Evolutionary conservation across 129 eudicot genomes (phyloP).

Genomic region (Pseudognaphalium luteoalbum): DNA sequence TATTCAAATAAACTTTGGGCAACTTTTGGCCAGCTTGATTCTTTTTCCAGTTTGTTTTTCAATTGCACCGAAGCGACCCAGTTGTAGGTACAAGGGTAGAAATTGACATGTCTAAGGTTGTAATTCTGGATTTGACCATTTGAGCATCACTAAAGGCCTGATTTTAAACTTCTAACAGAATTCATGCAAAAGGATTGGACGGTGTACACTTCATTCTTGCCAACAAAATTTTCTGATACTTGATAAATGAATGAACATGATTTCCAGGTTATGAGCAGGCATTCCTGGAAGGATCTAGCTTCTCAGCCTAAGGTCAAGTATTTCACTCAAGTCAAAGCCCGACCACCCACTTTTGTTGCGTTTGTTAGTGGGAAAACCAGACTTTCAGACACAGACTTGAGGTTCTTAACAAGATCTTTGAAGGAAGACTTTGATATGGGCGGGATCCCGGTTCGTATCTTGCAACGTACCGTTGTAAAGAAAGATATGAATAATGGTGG

Average conservation of each 20-base stretch:
- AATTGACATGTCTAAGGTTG: too few relatives aligned
- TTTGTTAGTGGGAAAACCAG: slow-evolving; percentile 72
- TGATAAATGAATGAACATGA: neutral
- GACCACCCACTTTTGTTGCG: slow-evolving; percentile 97
- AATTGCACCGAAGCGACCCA: neutral
- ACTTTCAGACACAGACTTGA: slow-evolving; percentile 76
- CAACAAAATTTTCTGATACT: neutral
- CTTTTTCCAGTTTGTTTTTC: neutral
- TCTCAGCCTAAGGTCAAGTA: slow-evolving; percentile 89
- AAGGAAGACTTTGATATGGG: slow-evolving; percentile 95
- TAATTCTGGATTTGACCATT: too few relatives aligned
- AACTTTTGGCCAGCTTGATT: neutral
- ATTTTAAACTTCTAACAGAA: neutral
- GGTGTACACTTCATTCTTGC: neutral
- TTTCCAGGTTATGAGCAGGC: slow-evolving; percentile 90
- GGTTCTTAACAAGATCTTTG: slow-evolving; percentile 83
- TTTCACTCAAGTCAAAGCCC: slow-evolving; percentile 93
- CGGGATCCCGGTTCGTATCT: slow-evolving; percentile 81
- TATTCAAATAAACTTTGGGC: neutral
- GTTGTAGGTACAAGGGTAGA: too few relatives aligned
- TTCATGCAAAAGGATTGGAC: neutral
- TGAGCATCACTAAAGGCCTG: too few relatives aligned
- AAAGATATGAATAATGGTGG: slow-evolving; percentile 27
- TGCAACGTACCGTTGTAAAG: slow-evolving; percentile 58
- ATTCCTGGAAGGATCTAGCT: slow-evolving; percentile 93